These are phyloP conservation scores for Elsinoe fawcettii DNA, from an alignment of 2,329 filamentous ascomycete genomes.

Conservation along the genomic window DNA sequence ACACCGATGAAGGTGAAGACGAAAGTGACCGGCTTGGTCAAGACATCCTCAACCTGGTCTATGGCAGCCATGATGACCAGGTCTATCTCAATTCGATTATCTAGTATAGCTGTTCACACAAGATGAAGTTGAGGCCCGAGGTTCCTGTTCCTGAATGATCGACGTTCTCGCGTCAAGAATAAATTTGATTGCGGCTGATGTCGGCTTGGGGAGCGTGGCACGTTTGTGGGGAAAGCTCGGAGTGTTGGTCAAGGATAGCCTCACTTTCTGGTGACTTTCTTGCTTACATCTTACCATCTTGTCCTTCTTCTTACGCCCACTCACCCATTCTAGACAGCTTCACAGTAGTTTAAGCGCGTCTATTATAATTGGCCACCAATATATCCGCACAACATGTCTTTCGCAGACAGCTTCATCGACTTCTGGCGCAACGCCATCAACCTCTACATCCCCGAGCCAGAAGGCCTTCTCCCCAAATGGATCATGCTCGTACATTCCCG, in stretches of 20 bases:
- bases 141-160: slow-evolving; percentile 9
- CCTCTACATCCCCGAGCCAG: slow-evolving; percentile 35
- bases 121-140: background rate
- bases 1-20: slow-evolving; percentile 32
- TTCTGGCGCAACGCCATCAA: background rate
- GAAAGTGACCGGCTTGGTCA: slow-evolving; percentile 27
- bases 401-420: background rate
- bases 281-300: background rate
- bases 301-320: background rate
- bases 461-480: slow-evolving; percentile 56
- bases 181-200: slow-evolving; percentile 6
- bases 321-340: background rate
- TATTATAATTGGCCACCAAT: no score
- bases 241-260: background rate
- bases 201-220: background rate
- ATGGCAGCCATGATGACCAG: slow-evolving; percentile 5
- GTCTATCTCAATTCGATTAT: background rate
- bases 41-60: slow-evolving; percentile 23
- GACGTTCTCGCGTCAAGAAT: background rate
- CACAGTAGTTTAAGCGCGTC: no score
- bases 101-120: background rate
- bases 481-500: slow-evolving; percentile 48
- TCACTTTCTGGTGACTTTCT: background rate
- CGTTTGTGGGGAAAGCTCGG: background rate
- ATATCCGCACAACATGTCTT: background rate